These are phyloP conservation scores for thale cress (Arabidopsis thaliana) DNA, from an alignment of 345 rosid species.

Conservation along the genomic window TAIR10.1 NC_003076.8:6744501-6745000, in stretches of 20 bases:
- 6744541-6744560: slow-evolving; percentile 33
- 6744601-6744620: slow-evolving; percentile 73
- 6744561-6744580: slow-evolving; percentile 62
- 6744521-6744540: slow-evolving; percentile 15
- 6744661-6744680: slow-evolving; percentile 55
- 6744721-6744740: slow-evolving; percentile 68
- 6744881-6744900: slow-evolving; percentile 50
- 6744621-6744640: slow-evolving; percentile 55
- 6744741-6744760: slow-evolving; percentile 59
- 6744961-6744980: slow-evolving; percentile 51
- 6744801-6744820: slow-evolving; percentile 48
- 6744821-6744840: slow-evolving; percentile 49
- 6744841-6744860: slow-evolving; percentile 55
- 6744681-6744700: slow-evolving; percentile 59
- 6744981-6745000: slow-evolving; percentile 51
- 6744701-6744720: slow-evolving; percentile 51
- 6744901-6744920: slow-evolving; percentile 47
- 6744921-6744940: slow-evolving; percentile 49
- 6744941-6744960: slow-evolving; percentile 49
- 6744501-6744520: background rate
- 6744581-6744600: slow-evolving; percentile 83
- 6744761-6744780: slow-evolving; percentile 50
- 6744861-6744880: slow-evolving; percentile 49
- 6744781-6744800: slow-evolving; percentile 57
- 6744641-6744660: slow-evolving; percentile 52